Base-by-base conservation (phyloP, 2,329 filamentous ascomycete species). In the Cladosporium sphaerospermum region DNA sequence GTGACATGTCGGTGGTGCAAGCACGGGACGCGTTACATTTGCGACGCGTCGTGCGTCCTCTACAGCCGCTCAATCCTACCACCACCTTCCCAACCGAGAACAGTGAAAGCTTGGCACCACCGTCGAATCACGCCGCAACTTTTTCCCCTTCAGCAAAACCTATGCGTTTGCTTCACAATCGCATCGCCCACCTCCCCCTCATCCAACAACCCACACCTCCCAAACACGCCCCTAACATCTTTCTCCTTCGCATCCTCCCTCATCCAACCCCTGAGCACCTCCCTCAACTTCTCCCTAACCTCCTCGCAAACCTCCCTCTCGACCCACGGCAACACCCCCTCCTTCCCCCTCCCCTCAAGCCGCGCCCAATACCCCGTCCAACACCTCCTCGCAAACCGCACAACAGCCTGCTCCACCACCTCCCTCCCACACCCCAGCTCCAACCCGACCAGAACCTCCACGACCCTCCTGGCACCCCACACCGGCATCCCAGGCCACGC, bases 311-410 rank as follows among this genome's bases (percentile, higher is more conserved):
- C 39, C 36, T 39, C 36, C 16, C 16, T 14, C 9, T 13, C 7
- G n/a, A 6, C 14, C 33, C 23, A 28, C 3, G 23, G 23, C 23
- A 31, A 3, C 9, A 31, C 16, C 31, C 32, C 11, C 19, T n/a
- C 19, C 3, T 23, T 8, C 33, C 32, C 32, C 7, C 44, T 33
- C 44, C 8, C 28, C 19, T 49, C 40, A 4, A 53, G n/a, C 42
- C 43, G 34, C 28, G 19, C 23, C 44, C 16, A 11, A 16, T 53
- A 53, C 18, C 23, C 16, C 31, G 42, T 53, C 36, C 36, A 53
- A 33, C 13, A 10, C 36, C 10, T 33, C 41, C 19, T 31, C 31
- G 42, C 50, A 34, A 34, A 53, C 14, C 31, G 14, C 34, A 34
- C 34, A 19, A 46, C 50, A 31, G 34, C 50, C 32, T 23, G 42